These are phyloP conservation scores for Lentinula guzmanii DNA, from an alignment of 768 basidiomycete species.

Conservation along the genomic window DNA sequence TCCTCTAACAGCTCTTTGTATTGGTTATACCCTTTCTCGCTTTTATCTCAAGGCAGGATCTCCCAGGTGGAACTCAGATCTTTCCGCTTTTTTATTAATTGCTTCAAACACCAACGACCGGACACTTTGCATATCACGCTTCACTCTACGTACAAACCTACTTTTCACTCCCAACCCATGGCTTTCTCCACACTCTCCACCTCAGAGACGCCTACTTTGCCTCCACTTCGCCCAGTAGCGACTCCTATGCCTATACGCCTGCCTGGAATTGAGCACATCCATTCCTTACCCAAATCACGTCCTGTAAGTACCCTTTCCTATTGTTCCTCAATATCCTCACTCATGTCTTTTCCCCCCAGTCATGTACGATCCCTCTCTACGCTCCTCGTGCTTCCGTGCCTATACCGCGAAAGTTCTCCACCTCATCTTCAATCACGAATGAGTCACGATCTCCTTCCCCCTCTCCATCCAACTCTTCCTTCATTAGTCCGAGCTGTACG, in stretches of 20 bases:
- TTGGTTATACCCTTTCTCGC: conserved; percentile 9
- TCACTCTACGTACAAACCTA: background rate
- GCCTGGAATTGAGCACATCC: conserved; percentile 6
- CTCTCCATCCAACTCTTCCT: conserved; percentile 18
- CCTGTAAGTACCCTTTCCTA: background rate
- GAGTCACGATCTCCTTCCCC: conserved; percentile 32
- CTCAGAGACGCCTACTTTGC: conserved; percentile 22
- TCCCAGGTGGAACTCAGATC: conserved; percentile 27
- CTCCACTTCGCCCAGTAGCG: conserved; percentile 29
- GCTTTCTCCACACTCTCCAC: background rate
- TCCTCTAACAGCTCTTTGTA: conserved; percentile 17
- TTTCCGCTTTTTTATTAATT: conserved; percentile 9
- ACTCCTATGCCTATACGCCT: conserved; percentile 12
- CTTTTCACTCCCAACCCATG: background rate
- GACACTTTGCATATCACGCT: background rate
- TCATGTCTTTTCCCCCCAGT: background rate
- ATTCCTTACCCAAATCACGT: conserved; percentile 1
- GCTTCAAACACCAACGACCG: conserved; percentile 5
- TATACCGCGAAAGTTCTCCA: conserved; percentile 25
- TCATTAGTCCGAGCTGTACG: conserved; percentile 11
- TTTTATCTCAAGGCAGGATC: conserved; percentile 30
- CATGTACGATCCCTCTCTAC: background rate
- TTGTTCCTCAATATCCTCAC: background rate
- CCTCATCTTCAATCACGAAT: conserved; percentile 27
- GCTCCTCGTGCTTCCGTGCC: background rate